phyloP scores from a whole-genome alignment of 331 rosid species.

The Saraca asoca region DNA sequence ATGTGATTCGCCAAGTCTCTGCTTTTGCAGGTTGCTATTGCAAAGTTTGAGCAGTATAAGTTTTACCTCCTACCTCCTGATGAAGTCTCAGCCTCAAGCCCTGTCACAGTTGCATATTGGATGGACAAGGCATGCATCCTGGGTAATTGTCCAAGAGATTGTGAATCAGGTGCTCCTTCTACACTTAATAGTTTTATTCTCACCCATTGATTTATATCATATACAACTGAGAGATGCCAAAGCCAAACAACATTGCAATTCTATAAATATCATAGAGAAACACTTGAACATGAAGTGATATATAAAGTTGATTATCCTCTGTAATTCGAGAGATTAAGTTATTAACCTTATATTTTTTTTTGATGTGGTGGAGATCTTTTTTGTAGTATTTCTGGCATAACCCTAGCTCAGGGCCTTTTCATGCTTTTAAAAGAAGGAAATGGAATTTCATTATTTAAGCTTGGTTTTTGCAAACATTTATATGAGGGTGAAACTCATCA shows the following conservation, averaged over 20 bases:
- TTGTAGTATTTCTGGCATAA: conserved; percentile 5
- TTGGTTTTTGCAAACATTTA: conserved; percentile 14
- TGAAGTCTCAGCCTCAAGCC: conserved; percentile 23
- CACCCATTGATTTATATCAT: neutral
- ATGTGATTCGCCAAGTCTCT: conserved; percentile 12
- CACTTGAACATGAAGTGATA: neutral
- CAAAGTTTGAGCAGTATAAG: conserved; percentile 27
- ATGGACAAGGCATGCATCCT: conserved; percentile 20
- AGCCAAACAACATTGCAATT: neutral
- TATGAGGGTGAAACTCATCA: conserved; percentile 18
- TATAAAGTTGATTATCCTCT: conserved; percentile 11
- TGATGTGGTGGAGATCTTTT: conserved; percentile 1
- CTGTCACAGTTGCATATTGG: conserved; percentile 43
- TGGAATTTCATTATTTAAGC: conserved; percentile 26
- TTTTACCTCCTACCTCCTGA: conserved; percentile 53
- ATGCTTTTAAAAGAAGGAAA: neutral
- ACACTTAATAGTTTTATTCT: conserved; percentile 11
- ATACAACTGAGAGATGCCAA: conserved; percentile 20
- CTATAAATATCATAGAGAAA: neutral
- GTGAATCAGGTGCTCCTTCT: conserved; percentile 43
- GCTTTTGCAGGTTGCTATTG: conserved; percentile 45
- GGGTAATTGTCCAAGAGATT: conserved; percentile 31
- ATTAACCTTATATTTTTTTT: conserved; percentile 3
- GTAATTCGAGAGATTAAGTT: conserved; percentile 7
- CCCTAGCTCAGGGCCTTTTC: neutral